Percentiles rank a stretch among this genome's conserved stretches.
Conservation (phyloP, 2,329 filamentous ascomycete genomes). For the Camptophora hylomeconis region DNA sequence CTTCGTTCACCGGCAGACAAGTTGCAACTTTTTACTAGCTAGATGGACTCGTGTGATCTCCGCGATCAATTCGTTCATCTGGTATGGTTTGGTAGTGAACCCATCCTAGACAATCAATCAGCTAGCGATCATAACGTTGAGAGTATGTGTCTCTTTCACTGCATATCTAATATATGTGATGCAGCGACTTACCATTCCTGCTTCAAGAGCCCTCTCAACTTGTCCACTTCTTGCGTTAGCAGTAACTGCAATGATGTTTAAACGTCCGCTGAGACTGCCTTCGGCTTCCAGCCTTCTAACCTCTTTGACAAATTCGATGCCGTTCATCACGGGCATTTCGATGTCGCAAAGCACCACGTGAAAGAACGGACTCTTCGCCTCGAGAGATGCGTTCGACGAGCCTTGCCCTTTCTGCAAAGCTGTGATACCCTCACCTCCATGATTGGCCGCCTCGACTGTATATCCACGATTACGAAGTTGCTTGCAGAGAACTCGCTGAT, state of each 20-base stretch:
- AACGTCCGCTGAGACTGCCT: slow-evolving; percentile 36
- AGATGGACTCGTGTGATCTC: slow-evolving; percentile 1
- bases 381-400: neutral
- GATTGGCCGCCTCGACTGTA: slow-evolving; percentile 2
- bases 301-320: slow-evolving; percentile 54
- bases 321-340: slow-evolving; percentile 74
- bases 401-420: neutral
- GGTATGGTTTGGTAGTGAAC: slow-evolving; percentile 3
- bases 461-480: slow-evolving; percentile 3
- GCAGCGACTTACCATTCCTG: slow-evolving; percentile 5
- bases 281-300: slow-evolving; percentile 55
- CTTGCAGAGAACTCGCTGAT: slow-evolving; percentile 22
- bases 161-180: too few relatives aligned
- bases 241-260: slow-evolving; percentile 32
- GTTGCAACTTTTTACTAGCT: too few relatives aligned
- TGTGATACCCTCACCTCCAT: neutral
- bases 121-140: too few relatives aligned
- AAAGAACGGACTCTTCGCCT: neutral
- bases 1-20: too few relatives aligned
- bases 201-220: slow-evolving; percentile 25
- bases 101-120: slow-evolving; percentile 3
- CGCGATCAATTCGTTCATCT: slow-evolving; percentile 3
- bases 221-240: slow-evolving; percentile 59
- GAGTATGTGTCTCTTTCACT: too few relatives aligned
- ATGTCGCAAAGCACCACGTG: slow-evolving; percentile 56